Evolutionary conservation across 1,284 basidiomycete genomes (phyloP).

Genomic region (Rhodofomes roseus): DNA sequence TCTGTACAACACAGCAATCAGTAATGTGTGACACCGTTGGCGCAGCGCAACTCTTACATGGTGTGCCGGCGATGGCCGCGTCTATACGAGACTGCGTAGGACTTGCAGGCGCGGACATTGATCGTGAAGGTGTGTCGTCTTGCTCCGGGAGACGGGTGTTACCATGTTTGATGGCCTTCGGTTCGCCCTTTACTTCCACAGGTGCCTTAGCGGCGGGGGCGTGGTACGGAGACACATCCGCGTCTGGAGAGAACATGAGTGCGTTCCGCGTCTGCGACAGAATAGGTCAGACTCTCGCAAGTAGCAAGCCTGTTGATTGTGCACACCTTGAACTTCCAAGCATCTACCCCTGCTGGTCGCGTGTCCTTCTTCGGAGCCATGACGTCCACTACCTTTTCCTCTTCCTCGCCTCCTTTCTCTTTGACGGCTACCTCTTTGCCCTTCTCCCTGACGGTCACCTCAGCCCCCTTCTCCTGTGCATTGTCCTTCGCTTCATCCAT

Average conservation of each 20-base stretch:
- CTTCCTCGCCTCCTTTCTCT: constrained; percentile 29
- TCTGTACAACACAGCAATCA: constrained; percentile 35
- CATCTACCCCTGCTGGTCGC: constrained; percentile 67
- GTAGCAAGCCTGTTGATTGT: neutral
- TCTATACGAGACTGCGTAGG: constrained; percentile 85
- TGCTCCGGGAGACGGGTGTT: constrained; percentile 80
- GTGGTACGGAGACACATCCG: constrained; percentile 79
- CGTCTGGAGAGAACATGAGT: constrained; percentile 91
- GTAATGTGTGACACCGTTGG: constrained; percentile 5
- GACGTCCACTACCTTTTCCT: constrained; percentile 47
- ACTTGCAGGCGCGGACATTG: constrained; percentile 67
- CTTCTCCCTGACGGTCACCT: constrained; percentile 19
- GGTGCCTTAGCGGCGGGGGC: constrained; percentile 30
- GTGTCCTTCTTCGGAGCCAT: constrained; percentile 76
- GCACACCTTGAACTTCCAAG: constrained; percentile 85
- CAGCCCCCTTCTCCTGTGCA: constrained; percentile 16
- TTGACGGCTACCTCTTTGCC: constrained; percentile 17
- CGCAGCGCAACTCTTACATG: constrained; percentile 45
- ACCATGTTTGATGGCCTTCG: constrained; percentile 68
- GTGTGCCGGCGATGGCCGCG: constrained; percentile 83
- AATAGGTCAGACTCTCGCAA: neutral
- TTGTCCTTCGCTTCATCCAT: constrained; percentile 25
- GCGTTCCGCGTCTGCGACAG: constrained; percentile 74
- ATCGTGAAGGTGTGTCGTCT: constrained; percentile 41
- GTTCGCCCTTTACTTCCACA: constrained; percentile 41